Percentiles rank a stretch among this genome's conserved stretches.
Conservation (phyloP, 2,329 filamentous ascomycete species). For the Sclerotiophoma versabilis region DNA sequence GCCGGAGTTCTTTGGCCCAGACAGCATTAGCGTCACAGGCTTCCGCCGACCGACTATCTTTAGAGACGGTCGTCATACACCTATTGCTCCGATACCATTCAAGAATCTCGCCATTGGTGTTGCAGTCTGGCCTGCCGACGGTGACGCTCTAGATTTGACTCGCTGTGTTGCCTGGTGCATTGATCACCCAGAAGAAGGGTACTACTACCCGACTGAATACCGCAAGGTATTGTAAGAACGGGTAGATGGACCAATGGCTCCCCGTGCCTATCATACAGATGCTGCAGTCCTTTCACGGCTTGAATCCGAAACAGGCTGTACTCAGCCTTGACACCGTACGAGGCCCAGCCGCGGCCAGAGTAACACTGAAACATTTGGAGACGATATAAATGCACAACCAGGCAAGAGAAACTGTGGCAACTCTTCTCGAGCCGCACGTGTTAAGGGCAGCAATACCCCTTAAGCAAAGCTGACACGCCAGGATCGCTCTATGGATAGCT, state of each 20-base stretch:
- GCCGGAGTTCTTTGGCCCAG: conserved; percentile 16
- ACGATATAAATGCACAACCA: background rate
- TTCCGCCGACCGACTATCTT: conserved; percentile 20
- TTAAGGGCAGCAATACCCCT: background rate
- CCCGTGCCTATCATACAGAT: background rate
- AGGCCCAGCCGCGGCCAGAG: too few relatives aligned
- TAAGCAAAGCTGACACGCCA: too few relatives aligned
- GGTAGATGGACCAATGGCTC: background rate
- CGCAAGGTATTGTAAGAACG: background rate
- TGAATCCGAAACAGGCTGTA: background rate
- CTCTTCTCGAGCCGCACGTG: background rate
- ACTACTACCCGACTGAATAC: conserved; percentile 36
- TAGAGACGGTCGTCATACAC: background rate
- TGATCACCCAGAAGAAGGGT: conserved; percentile 26
- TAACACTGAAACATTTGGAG: background rate
- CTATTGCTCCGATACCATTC: conserved; percentile 20
- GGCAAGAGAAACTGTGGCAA: background rate
- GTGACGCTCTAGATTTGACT: conserved; percentile 39
- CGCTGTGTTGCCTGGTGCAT: conserved; percentile 33
- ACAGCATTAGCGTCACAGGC: conserved; percentile 25
- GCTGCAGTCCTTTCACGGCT: background rate
- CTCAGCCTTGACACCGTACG: background rate
- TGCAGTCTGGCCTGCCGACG: conserved; percentile 25
- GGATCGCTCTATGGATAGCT: too few relatives aligned
- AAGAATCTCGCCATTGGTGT: conserved; percentile 30